These are phyloP conservation scores for Plasmodium cynomolgi DNA, from an alignment of 169 alveolate species.

Conservation along the genomic window DNA sequence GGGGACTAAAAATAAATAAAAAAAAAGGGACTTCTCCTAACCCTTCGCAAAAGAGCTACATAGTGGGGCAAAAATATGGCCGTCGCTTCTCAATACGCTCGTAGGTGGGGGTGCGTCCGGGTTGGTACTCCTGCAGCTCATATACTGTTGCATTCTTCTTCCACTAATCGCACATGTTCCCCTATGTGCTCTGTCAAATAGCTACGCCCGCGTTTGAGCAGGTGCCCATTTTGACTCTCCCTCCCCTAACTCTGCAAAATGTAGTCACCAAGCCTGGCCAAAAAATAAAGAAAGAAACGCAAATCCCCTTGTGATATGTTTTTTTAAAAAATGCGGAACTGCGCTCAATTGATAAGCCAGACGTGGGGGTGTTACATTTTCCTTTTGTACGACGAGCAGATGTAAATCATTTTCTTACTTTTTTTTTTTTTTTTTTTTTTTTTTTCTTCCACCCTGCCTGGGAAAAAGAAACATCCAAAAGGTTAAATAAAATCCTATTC, in stretches of 20 bases:
- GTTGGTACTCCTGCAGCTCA: neutral
- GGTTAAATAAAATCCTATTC: neutral
- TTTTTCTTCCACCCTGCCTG: neutral
- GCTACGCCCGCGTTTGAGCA: neutral
- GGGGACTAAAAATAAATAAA: neutral
- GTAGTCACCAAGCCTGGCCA: neutral
- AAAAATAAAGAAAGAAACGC: neutral
- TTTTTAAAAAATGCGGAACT: neutral
- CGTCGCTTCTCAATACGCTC: neutral
- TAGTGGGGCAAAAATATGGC: neutral
- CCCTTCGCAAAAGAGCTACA: neutral
- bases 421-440: neutral
- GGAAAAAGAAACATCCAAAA: neutral
- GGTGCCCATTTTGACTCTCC: neutral
- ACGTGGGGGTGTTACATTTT: neutral
- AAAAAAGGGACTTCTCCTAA: neutral
- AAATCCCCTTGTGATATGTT: neutral
- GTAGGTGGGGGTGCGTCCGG: neutral
- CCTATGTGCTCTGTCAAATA: neutral
- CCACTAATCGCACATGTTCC: neutral
- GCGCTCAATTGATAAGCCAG: neutral
- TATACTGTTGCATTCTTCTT: neutral
- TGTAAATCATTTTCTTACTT: neutral
- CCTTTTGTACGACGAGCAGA: neutral
- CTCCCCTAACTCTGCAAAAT: neutral